phyloP scores from a whole-genome alignment of 805 yeast genomes.

The Scheffersomyces lignosus region DNA sequence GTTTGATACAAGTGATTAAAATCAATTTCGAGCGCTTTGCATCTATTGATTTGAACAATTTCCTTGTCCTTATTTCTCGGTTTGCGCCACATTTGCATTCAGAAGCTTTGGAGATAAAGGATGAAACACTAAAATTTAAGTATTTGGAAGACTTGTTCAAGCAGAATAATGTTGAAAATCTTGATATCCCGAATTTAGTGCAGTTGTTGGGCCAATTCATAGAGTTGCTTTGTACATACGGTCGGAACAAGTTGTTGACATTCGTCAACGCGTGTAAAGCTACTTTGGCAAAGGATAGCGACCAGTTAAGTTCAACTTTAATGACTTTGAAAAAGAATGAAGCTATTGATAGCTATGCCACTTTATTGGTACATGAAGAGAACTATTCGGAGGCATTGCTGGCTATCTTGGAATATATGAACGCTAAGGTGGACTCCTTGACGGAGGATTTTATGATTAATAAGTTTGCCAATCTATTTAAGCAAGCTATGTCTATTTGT shows the following conservation, averaged over 20 bases:
- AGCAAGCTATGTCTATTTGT: constrained; percentile 31
- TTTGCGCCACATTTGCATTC: constrained; percentile 41
- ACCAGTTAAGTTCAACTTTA: neutral
- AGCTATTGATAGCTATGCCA: constrained; percentile 31
- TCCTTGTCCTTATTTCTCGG: constrained; percentile 36
- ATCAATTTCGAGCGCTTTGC: constrained; percentile 24
- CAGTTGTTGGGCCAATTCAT: constrained; percentile 21
- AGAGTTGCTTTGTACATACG: constrained; percentile 20
- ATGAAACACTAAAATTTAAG: constrained; percentile 19
- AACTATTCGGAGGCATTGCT: constrained; percentile 31
- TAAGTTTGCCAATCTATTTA: constrained; percentile 33
- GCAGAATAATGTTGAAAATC: neutral
- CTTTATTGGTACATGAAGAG: constrained; percentile 21
- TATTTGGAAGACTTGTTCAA: constrained; percentile 36
- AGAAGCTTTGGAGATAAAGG: constrained; percentile 30
- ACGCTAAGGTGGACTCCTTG: constrained; percentile 13
- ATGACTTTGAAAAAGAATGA: constrained; percentile 19
- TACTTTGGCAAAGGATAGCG: constrained; percentile 5
- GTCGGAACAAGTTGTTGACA: constrained; percentile 12
- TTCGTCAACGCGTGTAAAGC: constrained; percentile 13
- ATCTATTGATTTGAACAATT: constrained; percentile 27
- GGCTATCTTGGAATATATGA: constrained; percentile 20
- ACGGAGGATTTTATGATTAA: neutral
- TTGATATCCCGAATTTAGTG: constrained; percentile 3
- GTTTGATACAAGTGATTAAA: constrained; percentile 21